phyloP scores from a whole-genome alignment of 176 grass and related monocot genomes.

The Cymbopogon citratus region DNA sequence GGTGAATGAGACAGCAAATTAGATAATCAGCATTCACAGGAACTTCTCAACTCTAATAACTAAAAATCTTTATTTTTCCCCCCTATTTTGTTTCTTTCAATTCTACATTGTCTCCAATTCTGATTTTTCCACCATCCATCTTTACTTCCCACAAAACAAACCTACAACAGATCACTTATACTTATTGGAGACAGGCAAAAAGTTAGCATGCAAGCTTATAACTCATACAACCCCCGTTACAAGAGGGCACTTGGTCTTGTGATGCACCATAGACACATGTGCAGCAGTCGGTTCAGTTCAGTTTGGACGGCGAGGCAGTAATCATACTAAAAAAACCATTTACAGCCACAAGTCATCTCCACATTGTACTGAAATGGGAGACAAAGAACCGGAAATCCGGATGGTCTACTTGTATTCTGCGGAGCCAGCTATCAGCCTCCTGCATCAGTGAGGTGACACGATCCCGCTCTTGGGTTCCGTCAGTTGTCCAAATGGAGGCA shows the following conservation, averaged over 20 bases:
- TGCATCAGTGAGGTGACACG: conserved; percentile 50
- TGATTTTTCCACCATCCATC: too few species aligned
- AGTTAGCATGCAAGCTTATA: conserved; percentile 12
- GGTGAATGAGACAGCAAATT: too few species aligned
- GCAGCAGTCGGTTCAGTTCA: background rate
- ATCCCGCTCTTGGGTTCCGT: conserved; percentile 36
- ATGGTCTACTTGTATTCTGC: conserved; percentile 58
- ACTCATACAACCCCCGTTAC: conserved; percentile 31
- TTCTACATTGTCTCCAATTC: conserved; percentile 33
- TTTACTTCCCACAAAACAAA: too few species aligned
- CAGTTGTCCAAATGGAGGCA: conserved; percentile 53
- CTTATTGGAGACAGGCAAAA: background rate
- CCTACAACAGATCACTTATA: too few species aligned
- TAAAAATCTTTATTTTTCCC: background rate
- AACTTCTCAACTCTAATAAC: background rate
- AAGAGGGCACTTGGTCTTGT: conserved; percentile 5
- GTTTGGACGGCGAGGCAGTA: background rate
- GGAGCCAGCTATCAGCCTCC: conserved; percentile 71
- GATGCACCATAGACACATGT: too few species aligned
- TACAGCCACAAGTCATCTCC: conserved; percentile 65
- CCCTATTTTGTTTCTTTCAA: background rate
- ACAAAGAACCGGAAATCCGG: conserved; percentile 80
- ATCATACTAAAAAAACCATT: conserved; percentile 29
- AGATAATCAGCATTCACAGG: background rate
- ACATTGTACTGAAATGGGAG: conserved; percentile 35